These are phyloP conservation scores for Citrus medica DNA, from an alignment of 345 rosid genomes.

Conservation along the genomic window DNA sequence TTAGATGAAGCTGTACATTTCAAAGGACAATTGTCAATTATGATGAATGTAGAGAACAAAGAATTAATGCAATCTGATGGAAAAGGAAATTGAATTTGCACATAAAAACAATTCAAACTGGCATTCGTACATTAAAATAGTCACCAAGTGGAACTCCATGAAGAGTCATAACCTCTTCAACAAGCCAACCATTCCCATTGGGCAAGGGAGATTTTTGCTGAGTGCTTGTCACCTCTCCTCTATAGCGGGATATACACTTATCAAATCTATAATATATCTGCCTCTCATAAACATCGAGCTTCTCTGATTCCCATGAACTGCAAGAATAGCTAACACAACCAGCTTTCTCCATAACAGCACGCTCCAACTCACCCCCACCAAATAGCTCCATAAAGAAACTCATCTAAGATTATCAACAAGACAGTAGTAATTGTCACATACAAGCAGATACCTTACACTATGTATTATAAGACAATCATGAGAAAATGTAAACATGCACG, in stretches of 20 bases:
- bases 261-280: constrained; percentile 82
- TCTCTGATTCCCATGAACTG: constrained; percentile 92
- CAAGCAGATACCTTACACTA: neutral
- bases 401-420: constrained; percentile 39
- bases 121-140: constrained; percentile 61
- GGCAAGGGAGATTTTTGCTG: constrained; percentile 72
- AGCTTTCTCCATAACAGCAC: constrained; percentile 79
- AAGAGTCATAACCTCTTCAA: constrained; percentile 92
- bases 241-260: constrained; percentile 64
- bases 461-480: neutral
- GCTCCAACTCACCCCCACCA: constrained; percentile 79
- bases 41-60: neutral
- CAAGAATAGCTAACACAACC: constrained; percentile 82
- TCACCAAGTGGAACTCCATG: constrained; percentile 94
- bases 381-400: constrained; percentile 73
- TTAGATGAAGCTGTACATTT: constrained; percentile 66
- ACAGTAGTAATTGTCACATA: constrained; percentile 13
- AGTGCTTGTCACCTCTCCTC: constrained; percentile 93
- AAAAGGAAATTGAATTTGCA: neutral
- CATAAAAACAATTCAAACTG: neutral
- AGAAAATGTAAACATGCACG: neutral
- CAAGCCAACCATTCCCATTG: constrained; percentile 72
- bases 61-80: neutral
- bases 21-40: constrained; percentile 1
- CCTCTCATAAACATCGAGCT: constrained; percentile 68